These are phyloP conservation scores for Chloromonas sp. DNA, from an alignment of 163 green algal genomes.

Conservation along the genomic window DNA sequence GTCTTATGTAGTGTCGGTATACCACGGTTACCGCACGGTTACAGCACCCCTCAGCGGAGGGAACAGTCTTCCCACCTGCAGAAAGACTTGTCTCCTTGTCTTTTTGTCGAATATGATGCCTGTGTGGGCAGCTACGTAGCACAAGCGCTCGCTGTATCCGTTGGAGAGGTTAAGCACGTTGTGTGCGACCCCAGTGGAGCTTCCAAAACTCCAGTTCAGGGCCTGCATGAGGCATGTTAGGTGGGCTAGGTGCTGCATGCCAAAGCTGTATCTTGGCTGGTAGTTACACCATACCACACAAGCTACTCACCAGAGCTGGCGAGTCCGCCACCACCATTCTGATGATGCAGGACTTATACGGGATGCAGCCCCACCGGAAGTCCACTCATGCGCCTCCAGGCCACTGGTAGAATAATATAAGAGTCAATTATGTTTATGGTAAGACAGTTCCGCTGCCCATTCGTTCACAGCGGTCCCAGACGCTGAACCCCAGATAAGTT, in stretches of 20 bases:
- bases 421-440: too few species aligned
- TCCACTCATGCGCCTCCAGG: too few species aligned
- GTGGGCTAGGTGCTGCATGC: not conserved
- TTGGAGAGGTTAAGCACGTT: slow-evolving; percentile 49
- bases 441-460: too few species aligned
- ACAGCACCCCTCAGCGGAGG: not conserved
- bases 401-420: too few species aligned
- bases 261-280: not conserved
- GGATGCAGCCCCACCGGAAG: too few species aligned
- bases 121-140: slow-evolving; percentile 54
- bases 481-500: too few species aligned
- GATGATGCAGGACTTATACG: too few species aligned
- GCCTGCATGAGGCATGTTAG: slow-evolving; percentile 22
- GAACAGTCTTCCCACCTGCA: slow-evolving; percentile 31
- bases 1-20: too few species aligned
- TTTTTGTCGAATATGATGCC: slow-evolving; percentile 52
- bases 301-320: not conserved
- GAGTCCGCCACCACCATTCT: not conserved
- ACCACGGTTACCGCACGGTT: not conserved
- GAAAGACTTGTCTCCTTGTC: slow-evolving; percentile 39
- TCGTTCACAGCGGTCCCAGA: too few species aligned
- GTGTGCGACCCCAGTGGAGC: slow-evolving; percentile 28
- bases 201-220: slow-evolving; percentile 51
- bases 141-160: slow-evolving; percentile 41
- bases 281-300: too few species aligned